Percentiles rank a stretch among this genome's conserved stretches.
phyloP scores from a whole-genome alignment of 2,329 filamentous ascomycete species.

The Pseudogymnoascus pannorum region DNA sequence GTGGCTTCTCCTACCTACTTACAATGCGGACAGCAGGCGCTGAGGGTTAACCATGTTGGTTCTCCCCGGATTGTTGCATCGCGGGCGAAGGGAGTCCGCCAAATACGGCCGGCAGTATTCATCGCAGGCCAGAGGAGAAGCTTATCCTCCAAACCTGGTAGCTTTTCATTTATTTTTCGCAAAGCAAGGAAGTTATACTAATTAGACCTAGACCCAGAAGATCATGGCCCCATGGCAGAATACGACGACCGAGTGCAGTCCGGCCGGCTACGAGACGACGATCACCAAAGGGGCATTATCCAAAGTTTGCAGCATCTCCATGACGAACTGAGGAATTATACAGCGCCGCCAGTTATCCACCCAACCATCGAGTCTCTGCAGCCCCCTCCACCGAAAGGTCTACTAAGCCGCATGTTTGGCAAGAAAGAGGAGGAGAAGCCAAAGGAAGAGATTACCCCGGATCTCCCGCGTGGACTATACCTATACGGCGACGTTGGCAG shows the following conservation, averaged over 20 bases:
- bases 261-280: constrained; percentile 74
- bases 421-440: constrained; percentile 30
- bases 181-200: neutral
- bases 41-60: neutral
- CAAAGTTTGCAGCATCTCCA: constrained; percentile 83
- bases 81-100: neutral
- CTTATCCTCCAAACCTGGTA: neutral
- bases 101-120: neutral
- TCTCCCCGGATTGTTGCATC: neutral
- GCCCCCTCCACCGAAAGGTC: constrained; percentile 41
- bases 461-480: constrained; percentile 82
- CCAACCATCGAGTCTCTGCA: constrained; percentile 67
- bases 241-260: constrained; percentile 75
- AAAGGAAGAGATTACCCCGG: constrained; percentile 52
- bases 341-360: constrained; percentile 64
- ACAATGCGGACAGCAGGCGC: neutral
- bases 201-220: constrained; percentile 19
- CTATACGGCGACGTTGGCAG: constrained; percentile 95
- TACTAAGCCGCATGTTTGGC: constrained; percentile 55
- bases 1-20: neutral
- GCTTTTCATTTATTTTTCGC: neutral
- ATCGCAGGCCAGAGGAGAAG: neutral
- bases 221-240: constrained; percentile 69
- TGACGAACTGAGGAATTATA: constrained; percentile 69
- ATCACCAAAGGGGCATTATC: constrained; percentile 87